Evolutionary conservation across 1,284 basidiomycete species (phyloP).

Genomic region (Phaffia rhodozyma): DNA sequence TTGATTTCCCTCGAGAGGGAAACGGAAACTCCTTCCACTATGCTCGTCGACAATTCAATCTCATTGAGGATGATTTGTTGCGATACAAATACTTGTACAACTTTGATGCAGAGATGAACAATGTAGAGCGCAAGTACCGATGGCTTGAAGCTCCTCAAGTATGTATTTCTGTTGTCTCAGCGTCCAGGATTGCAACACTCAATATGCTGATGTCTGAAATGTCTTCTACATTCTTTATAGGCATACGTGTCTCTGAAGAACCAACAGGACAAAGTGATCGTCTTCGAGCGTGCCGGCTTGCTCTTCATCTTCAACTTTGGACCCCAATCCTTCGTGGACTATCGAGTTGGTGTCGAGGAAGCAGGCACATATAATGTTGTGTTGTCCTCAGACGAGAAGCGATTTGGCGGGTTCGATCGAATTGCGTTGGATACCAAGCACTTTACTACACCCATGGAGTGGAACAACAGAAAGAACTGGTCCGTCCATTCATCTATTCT

Average conservation of each 20-base stretch:
- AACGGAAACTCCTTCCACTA: constrained; percentile 93
- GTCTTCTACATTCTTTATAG: constrained; percentile 32
- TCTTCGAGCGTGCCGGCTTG: constrained; percentile 82
- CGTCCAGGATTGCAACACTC: neutral
- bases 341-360: constrained; percentile 77
- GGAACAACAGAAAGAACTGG: constrained; percentile 85
- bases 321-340: constrained; percentile 79
- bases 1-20: constrained; percentile 92
- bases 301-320: constrained; percentile 98
- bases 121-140: constrained; percentile 58
- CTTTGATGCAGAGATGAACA: constrained; percentile 92
- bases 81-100: constrained; percentile 88
- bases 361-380: constrained; percentile 76
- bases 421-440: constrained; percentile 54
- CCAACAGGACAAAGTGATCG: constrained; percentile 80
- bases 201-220: neutral
- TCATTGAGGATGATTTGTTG: constrained; percentile 71
- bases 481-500: neutral
- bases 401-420: constrained; percentile 81
- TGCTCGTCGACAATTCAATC: constrained; percentile 88
- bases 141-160: constrained; percentile 81
- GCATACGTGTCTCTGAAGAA: constrained; percentile 88
- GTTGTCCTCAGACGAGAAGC: constrained; percentile 71
- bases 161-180: constrained; percentile 18
- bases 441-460: constrained; percentile 73